Conservation (phyloP, 1,139 yeast genomes). For the Kodamaea suecica region DNA sequence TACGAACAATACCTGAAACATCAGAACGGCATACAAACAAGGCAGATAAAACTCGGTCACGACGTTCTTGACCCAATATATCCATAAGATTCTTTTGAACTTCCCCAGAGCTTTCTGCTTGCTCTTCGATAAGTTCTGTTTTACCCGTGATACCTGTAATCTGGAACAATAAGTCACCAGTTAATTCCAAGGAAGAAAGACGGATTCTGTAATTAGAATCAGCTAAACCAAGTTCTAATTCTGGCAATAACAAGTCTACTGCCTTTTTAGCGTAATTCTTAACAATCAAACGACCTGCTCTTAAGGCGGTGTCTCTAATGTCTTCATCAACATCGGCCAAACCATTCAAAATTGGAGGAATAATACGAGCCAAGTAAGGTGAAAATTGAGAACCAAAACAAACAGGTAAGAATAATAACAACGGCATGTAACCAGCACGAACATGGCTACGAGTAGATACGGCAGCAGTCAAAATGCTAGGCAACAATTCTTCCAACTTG, state of each 20-base stretch:
- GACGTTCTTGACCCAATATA: constrained; percentile 80
- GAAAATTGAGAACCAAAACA: constrained; percentile 92
- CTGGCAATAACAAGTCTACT: constrained; percentile 89
- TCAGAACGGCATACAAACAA: constrained; percentile 93
- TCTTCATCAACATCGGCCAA: constrained; percentile 87
- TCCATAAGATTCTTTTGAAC: constrained; percentile 69
- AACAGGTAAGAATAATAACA: constrained; percentile 85
- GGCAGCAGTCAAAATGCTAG: constrained; percentile 73
- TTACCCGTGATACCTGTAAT: constrained; percentile 83
- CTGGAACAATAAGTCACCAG: constrained; percentile 95
- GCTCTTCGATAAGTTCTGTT: constrained; percentile 65
- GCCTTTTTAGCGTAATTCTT: constrained; percentile 91
- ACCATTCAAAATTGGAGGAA: constrained; percentile 88
- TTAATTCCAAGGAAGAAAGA: constrained; percentile 88
- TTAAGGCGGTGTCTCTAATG: constrained; percentile 83
- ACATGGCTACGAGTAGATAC: constrained; percentile 62
- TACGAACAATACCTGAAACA: constrained; percentile 80
- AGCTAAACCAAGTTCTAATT: constrained; percentile 83
- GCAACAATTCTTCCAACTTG: constrained; percentile 85
- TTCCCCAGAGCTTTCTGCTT: constrained; percentile 53
- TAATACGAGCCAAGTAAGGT: constrained; percentile 79
- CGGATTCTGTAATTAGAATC: constrained; percentile 85
- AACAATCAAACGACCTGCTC: constrained; percentile 91
- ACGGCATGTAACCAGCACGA: constrained; percentile 92
- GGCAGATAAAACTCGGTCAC: constrained; percentile 80